These are phyloP conservation scores for Trichoderma simmonsii DNA, from an alignment of 2,329 filamentous ascomycete genomes.

Conservation along the genomic window DNA sequence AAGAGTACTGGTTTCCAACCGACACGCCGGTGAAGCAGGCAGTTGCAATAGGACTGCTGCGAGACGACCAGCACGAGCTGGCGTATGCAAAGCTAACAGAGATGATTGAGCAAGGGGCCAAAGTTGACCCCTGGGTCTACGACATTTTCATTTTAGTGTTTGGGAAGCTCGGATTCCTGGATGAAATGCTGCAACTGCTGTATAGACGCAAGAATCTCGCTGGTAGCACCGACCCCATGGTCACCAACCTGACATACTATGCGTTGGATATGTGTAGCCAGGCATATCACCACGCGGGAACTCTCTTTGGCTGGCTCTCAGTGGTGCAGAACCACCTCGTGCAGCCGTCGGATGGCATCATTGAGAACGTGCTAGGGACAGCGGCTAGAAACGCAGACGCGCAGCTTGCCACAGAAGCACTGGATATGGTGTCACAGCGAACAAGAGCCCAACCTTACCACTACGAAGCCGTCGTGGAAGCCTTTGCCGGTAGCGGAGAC, in stretches of 20 bases:
- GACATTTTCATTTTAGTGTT: constrained; percentile 75
- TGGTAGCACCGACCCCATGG: constrained; percentile 35
- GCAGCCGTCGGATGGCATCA: constrained; percentile 55
- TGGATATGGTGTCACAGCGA: constrained; percentile 45
- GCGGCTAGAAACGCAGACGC: constrained; percentile 68
- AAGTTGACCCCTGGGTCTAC: constrained; percentile 69
- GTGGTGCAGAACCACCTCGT: constrained; percentile 49
- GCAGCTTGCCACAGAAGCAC: constrained; percentile 65
- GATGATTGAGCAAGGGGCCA: constrained; percentile 56
- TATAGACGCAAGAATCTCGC: constrained; percentile 46
- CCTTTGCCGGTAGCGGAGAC: constrained; percentile 61
- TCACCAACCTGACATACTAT: constrained; percentile 62
- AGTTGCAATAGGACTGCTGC: constrained; percentile 69
- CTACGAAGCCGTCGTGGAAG: constrained; percentile 75
- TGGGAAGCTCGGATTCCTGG: constrained; percentile 67
- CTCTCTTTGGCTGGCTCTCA: constrained; percentile 67
- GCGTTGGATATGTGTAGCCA: constrained; percentile 73
- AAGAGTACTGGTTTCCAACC: constrained; percentile 58
- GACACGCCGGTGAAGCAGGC: constrained; percentile 61
- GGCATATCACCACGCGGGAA: constrained; percentile 60
- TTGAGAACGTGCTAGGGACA: constrained; percentile 66
- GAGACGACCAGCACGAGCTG: constrained; percentile 79
- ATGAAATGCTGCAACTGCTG: constrained; percentile 71
- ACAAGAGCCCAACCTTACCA: constrained; percentile 62
- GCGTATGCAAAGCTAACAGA: constrained; percentile 68